Evolutionary conservation across 1,139 yeast species (phyloP), one percentile per base, ranked within the genome.

Genomic region (Pichia sp.): DNA sequence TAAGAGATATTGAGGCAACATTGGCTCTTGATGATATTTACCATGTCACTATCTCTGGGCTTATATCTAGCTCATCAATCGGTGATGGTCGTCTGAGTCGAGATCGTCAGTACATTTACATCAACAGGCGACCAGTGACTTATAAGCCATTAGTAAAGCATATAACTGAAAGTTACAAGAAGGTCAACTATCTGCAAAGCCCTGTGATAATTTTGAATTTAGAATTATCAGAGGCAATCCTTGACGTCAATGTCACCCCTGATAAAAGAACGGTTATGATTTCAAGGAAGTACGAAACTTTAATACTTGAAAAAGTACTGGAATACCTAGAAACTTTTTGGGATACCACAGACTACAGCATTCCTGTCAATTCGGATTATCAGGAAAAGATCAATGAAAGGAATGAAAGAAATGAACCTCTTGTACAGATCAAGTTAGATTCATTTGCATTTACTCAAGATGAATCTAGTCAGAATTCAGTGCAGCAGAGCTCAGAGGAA

Each of bases 201-300:
- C 98, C 98, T 0, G 72, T 75, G n/a, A 66, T 83, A 35, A 63
- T 87, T 2, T 51, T 85, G 3, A 69, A 93, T 55, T 48, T 91
- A 24, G 52, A 53, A 9, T 56, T 86, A 11, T 67, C 70, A 30
- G 66, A 81, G 0, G 51, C 56, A 17, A 62, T 66, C 17, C 57
- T 84, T 25, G 99, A 91, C 59, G 69, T 91, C 15, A 91, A 91
- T 57, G 81, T 93, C 1, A 78, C 95, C 0, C 98, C 98, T 0
- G 96, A 91, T 53, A 91, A 91, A 53, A 64, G 93, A 32, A 72
- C 76, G 3, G 66, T 91, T 3, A 53, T 85, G 47, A 54, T 91
- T 1, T 88, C 81, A 39, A 67, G 75, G 6, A 38, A 24, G 19
- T 30, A 37, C 42, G 96, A 88, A 54, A 57, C 59, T 5, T 56